Base-by-base conservation (phyloP, 139 green algal genomes). In the Desmodesmus armatus region DNA sequence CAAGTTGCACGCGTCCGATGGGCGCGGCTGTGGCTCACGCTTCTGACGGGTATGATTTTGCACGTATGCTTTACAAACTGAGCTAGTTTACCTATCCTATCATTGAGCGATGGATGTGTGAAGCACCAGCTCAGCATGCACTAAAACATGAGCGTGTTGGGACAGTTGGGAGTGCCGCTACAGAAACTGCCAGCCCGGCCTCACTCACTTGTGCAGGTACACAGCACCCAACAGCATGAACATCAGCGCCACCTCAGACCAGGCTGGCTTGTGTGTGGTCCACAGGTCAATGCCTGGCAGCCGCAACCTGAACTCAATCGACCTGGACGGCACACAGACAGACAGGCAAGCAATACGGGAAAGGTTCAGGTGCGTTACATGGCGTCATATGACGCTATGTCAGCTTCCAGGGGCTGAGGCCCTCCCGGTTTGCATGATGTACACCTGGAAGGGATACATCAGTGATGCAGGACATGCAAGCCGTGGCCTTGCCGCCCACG, bases 191-290 rank as follows among this genome's bases (percentile, higher is more conserved):
- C 51, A 1, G 51, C 51, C 19, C 19, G 21, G 15, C 31, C 27
- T 27, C 17, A 60, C 75, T 7, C 49, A 76, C 78, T 67, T 77
- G 87, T 96, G 93, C 60, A 94, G 76, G 71, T 83, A 92, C 35
- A 94, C 91, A 77, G 89, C 78, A 0, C 94, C 94, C 73, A 96
- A 80, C 66, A 97, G 90, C 83, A 96, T 91, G 82, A 95, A 95
- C 83, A 94, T 79, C 31, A 97, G 87, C 13, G 79, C 60, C 17
- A 94, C 78, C 84, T 97, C 94, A 3, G 80, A 80, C n/a, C 43
- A 69, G 27, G 78, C 89, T 39, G 91, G n/a, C 69, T 90, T 90
- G 88, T 96, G 92, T 13, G 49, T 84, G 39, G 78, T 83, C 92
- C 87, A 95, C 69, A 84, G 63, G 63, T 84, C 78, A 21, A 84